Evolutionary conservation across 108 stramenopile genomes (phyloP), one percentile per base, ranked within the genome.

Genomic region (Ochromonas danica): DNA sequence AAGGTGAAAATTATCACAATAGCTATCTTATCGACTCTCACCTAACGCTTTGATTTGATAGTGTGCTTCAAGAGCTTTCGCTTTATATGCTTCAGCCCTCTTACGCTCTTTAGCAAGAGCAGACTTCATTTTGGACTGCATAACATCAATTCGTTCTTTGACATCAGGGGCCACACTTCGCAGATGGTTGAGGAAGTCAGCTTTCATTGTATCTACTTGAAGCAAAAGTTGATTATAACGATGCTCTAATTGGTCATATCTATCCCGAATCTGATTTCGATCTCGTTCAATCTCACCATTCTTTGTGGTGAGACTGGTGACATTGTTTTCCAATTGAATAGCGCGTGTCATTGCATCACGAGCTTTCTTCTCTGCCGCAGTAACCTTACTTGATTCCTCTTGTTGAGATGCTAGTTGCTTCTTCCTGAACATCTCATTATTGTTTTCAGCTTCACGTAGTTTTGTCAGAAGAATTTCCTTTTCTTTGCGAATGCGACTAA

Each of bases 41-140:
- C n/a, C 3, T 36, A 67, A 36, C 17, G 63, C 3, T 36, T 67
- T 67, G 30, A 27, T 33, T 6, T 33, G 43, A 6, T 3, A 57
- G 40, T 75, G 72, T 6, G 72, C 72, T 36, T 45, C n/a, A 6
- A 75, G 40, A 6, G 72, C 72, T 45, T 75, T 45, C 14, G 14
- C 72, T 25, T 75, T 75, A 41, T 75, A 75, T 14, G 72, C 72
- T 6, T 75, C 72, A 27, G n/a, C 72, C 31, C 72, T 3, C 31
- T 75, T 75, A 10, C 40, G 14, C 40, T 75, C 72, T 41, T 75
- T 75, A 10, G 14, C n/a, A 10, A 75, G 6, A 3, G 25, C 36
- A 3, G 6, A 10, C 40, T 75, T 75, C 45, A 42, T 27, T 31
- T 70, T 10, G 14, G 17, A 17, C 67, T 70, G 36, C 67, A 70